Percentiles rank a stretch among this genome's conserved stretches.
Evolutionary conservation across 1,284 basidiomycete species (phyloP).

Genomic region (Melampsora larici-populina): DNA sequence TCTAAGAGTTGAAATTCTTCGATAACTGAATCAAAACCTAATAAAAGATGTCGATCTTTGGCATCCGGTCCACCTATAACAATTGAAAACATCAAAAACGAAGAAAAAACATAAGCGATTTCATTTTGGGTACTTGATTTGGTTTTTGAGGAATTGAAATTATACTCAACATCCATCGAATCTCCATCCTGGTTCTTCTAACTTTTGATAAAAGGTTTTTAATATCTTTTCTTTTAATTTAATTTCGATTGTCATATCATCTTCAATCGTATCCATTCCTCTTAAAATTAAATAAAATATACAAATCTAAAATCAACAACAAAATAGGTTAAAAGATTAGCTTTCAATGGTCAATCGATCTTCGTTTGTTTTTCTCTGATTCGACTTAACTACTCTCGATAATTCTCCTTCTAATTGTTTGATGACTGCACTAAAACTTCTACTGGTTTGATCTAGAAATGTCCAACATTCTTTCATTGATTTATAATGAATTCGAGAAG

Average conservation of each 20-base stretch:
- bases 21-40: slow-evolving; percentile 79
- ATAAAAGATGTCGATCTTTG: slow-evolving; percentile 81
- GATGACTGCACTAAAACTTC: slow-evolving; percentile 89
- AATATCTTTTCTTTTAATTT: slow-evolving; percentile 80
- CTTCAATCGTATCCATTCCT: slow-evolving; percentile 92
- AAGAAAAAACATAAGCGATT: neutral
- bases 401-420: slow-evolving; percentile 95
- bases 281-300: slow-evolving; percentile 93
- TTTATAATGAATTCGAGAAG: slow-evolving; percentile 51
- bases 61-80: slow-evolving; percentile 68
- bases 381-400: slow-evolving; percentile 72
- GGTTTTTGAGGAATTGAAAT: neutral
- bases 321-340: neutral
- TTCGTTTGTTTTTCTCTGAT: slow-evolving; percentile 6
- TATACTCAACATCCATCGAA: slow-evolving; percentile 64
- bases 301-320: slow-evolving; percentile 64
- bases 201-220: slow-evolving; percentile 75
- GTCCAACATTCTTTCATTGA: slow-evolving; percentile 85
- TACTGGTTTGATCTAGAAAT: slow-evolving; percentile 80
- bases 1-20: slow-evolving; percentile 73
- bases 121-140: neutral
- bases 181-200: slow-evolving; percentile 80
- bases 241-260: slow-evolving; percentile 94
- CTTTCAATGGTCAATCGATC: neutral
- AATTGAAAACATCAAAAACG: neutral